Conservation (phyloP, 345 rosid genomes). For the Gossypium thurberi region DNA sequence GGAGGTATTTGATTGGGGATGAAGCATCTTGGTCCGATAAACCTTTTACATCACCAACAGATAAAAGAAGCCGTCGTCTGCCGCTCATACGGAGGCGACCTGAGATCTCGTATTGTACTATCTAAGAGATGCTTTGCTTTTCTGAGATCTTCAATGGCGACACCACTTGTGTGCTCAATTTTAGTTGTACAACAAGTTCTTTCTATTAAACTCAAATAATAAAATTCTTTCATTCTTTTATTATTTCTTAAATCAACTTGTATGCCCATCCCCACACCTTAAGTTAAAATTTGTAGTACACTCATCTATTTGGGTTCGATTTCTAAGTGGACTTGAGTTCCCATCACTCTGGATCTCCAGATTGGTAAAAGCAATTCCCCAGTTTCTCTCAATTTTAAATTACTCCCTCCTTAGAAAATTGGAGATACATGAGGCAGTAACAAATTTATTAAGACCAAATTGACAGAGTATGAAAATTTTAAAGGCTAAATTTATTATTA, state of each 20-base stretch:
- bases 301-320: too few species aligned
- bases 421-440: too few species aligned
- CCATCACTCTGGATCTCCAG: too few species aligned
- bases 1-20: slow-evolving; percentile 28
- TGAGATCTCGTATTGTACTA: background rate
- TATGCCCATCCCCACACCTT: background rate
- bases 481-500: too few species aligned
- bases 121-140: background rate
- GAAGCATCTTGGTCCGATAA: slow-evolving; percentile 51
- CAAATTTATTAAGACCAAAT: too few species aligned
- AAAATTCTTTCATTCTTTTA: background rate
- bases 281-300: too few species aligned
- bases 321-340: too few species aligned
- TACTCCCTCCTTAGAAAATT: too few species aligned
- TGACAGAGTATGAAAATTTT: too few species aligned
- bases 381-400: too few species aligned
- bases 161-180: slow-evolving; percentile 16
- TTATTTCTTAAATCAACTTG: background rate
- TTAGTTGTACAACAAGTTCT: background rate
- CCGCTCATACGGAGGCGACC: too few species aligned
- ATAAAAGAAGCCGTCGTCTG: background rate
- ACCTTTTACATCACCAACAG: background rate
- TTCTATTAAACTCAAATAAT: background rate
- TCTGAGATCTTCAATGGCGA: background rate
- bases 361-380: too few species aligned